Base-by-base conservation (phyloP, 2,329 filamentous ascomycete species). In the Aureobasidium sp. region DNA sequence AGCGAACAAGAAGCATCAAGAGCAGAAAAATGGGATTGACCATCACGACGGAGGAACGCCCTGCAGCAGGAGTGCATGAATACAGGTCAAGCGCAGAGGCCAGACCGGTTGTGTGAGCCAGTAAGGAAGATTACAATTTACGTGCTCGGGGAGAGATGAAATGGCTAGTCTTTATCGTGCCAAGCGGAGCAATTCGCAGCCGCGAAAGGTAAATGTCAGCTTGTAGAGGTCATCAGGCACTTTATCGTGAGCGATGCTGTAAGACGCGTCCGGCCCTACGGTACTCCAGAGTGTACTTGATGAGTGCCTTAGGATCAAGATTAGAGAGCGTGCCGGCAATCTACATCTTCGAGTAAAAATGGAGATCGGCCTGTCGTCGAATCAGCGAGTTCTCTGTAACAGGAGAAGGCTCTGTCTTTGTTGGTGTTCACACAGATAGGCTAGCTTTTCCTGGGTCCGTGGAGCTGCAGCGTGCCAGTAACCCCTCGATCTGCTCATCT, bases 401-500 rank as follows among this genome's bases (percentile, higher is more conserved):
- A 60, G 44, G 45, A 60, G 42, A 35, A 31, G 42, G 24, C 15
- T 37, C 17, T 22, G n/a, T 27, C 19, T n/a, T 27, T n/a, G 42
- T 47, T 14, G 19, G 24, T 24, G 31, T 33, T 22, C 22, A 31
- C 44, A 37, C 42, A 44, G 56, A 42, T 59, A 59, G 56, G 45
- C 57, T 60, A 60, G 47, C 45, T 58, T 42, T n/a, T 17, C 45
- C 29, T 45, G 44, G 57, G 44, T 40, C 27, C 33, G 45, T 49
- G 57, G 40, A 48, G 57, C 45, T 60, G 57, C 57, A 58, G 54
- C 54, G 24, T 22, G 40, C 40, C 40, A 44, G 40, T 44, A 44
- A 60, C 57, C 57, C 57, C 57, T 60, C 57, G 57, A 60, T 60
- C 22, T 60, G 57, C 57, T 60, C 44, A 60, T 60, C 45, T 60